Conservation (phyloP, 1,284 basidiomycete species). For the Leccinum olivaceoglutinosum region DNA sequence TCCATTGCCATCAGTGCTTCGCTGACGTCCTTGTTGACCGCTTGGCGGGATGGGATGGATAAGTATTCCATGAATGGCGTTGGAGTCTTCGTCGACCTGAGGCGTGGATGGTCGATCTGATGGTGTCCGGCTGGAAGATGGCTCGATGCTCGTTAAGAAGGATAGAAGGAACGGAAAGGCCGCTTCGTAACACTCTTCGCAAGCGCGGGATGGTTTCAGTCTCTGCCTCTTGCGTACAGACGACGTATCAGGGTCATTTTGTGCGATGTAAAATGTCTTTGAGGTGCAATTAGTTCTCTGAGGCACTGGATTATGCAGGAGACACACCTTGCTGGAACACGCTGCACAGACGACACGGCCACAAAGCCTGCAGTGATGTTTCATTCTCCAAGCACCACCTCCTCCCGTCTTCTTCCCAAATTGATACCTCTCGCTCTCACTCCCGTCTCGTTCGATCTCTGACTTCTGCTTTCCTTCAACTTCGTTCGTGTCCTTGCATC, state of each 20-base stretch:
- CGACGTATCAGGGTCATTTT: conserved; percentile 35
- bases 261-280: conserved; percentile 76
- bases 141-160: conserved; percentile 13
- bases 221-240: conserved; percentile 40
- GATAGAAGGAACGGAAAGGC: conserved; percentile 64
- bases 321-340: conserved; percentile 74
- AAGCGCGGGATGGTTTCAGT: conserved; percentile 71
- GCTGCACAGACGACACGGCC: conserved; percentile 80
- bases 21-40: conserved; percentile 17
- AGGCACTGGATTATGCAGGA: not conserved
- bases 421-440: conserved; percentile 7
- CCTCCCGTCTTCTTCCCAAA: conserved; percentile 13
- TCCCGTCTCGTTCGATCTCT: conserved; percentile 6
- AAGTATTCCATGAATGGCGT: conserved; percentile 19
- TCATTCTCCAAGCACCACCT: conserved; percentile 49
- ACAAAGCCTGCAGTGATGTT: conserved; percentile 89
- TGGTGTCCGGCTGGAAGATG: conserved; percentile 10
- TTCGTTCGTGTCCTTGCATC: conserved; percentile 58
- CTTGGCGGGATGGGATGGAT: conserved; percentile 27
- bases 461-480: conserved; percentile 13
- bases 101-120: conserved; percentile 21
- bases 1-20: conserved; percentile 41
- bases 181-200: conserved; percentile 80
- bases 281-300: not conserved
- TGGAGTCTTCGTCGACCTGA: conserved; percentile 10